These are phyloP conservation scores for Radiomyces spectabilis DNA, from an alignment of 192 early-diverging fungal genomes.

Conservation along the genomic window DNA sequence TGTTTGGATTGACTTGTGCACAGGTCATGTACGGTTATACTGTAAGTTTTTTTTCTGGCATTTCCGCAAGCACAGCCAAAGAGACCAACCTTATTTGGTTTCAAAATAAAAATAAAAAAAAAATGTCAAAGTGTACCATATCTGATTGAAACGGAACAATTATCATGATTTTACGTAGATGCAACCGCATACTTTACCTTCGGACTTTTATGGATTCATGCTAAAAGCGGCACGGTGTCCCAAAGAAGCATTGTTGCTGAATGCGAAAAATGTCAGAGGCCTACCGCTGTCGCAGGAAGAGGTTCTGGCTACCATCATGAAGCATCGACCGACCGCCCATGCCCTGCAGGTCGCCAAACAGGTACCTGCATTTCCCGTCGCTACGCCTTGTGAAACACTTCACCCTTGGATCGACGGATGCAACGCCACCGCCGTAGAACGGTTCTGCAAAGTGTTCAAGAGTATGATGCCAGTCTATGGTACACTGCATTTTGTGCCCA, in stretches of 20 bases:
- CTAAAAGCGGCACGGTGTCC: conserved; percentile 56
- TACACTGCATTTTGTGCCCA: conserved; percentile 67
- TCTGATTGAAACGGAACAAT: background rate
- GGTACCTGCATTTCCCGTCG: conserved; percentile 30
- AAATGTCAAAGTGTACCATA: background rate
- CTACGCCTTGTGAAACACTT: conserved; percentile 49
- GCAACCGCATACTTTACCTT: conserved; percentile 46
- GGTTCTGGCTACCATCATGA: conserved; percentile 20
- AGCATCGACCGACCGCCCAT: conserved; percentile 32
- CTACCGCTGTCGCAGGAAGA: conserved; percentile 29
- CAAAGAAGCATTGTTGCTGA: conserved; percentile 43
- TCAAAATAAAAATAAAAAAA: background rate
- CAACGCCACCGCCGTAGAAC: conserved; percentile 27
- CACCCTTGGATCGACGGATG: conserved; percentile 51
- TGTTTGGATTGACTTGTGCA: conserved; percentile 44
- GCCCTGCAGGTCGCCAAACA: conserved; percentile 25
- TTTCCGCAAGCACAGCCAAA: no score
- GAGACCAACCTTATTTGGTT: no score
- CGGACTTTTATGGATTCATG: conserved; percentile 56
- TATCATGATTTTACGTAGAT: conserved; percentile 27
- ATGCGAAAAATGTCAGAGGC: conserved; percentile 41
- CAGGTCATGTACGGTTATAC: conserved; percentile 55
- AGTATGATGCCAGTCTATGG: conserved; percentile 56
- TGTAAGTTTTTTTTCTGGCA: no score
- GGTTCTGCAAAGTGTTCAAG: conserved; percentile 46